These are phyloP conservation scores for Ustilago crameri DNA, from an alignment of 1,284 basidiomycete species.

Conservation along the genomic window DNA sequence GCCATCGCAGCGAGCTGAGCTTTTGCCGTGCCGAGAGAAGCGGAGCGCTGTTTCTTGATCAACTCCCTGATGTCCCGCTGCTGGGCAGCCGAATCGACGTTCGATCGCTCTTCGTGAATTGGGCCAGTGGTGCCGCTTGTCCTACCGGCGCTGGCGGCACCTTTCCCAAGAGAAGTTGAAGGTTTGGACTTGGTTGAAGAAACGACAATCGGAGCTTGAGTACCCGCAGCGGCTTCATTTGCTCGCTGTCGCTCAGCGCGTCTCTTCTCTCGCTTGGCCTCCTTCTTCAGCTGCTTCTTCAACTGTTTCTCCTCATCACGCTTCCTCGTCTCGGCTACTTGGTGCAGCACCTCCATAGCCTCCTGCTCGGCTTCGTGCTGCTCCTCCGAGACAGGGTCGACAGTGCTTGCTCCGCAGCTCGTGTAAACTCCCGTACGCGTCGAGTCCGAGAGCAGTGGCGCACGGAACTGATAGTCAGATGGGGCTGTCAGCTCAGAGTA, in stretches of 20 bases:
- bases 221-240: not conserved
- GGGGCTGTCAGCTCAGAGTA: conserved; percentile 47
- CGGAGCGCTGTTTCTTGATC: conserved; percentile 30
- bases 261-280: conserved; percentile 22
- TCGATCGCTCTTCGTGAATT: too few species aligned
- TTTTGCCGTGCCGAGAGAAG: conserved; percentile 28
- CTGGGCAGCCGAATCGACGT: conserved; percentile 2
- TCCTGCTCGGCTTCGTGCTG: not conserved
- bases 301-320: conserved; percentile 9
- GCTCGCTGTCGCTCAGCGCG: conserved; percentile 20
- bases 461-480: conserved; percentile 40
- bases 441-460: conserved; percentile 29
- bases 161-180: not conserved
- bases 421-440: not conserved
- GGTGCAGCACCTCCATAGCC: conserved; percentile 1
- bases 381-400: conserved; percentile 9
- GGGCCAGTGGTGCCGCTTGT: not conserved
- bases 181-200: not conserved
- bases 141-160: not conserved
- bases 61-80: conserved; percentile 10
- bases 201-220: not conserved
- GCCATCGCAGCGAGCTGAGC: conserved; percentile 9
- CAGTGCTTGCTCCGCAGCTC: conserved; percentile 13
- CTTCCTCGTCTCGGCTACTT: conserved; percentile 4
- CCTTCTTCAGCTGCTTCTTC: conserved; percentile 21